Conservation (phyloP, 139 green algal genomes). For the Picochlorum sp. region DNA sequence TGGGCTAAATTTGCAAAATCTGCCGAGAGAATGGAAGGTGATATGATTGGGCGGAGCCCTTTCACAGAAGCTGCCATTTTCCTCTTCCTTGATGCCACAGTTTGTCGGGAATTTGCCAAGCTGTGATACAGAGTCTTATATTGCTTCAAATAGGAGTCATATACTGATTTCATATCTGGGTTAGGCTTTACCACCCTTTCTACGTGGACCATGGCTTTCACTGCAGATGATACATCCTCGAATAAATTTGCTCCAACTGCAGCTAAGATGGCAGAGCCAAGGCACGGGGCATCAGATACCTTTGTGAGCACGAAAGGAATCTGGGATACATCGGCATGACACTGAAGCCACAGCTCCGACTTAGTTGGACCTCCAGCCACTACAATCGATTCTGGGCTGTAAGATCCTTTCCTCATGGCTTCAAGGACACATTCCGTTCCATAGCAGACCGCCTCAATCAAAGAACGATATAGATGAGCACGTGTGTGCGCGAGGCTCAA, state of each 20-base stretch:
- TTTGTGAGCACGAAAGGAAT: conserved; percentile 61
- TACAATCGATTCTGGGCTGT: conserved; percentile 35
- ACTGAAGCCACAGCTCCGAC: conserved; percentile 61
- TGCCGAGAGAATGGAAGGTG: conserved; percentile 56
- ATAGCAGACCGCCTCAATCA: conserved; percentile 61
- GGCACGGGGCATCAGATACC: conserved; percentile 50
- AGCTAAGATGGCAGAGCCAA: conserved; percentile 68
- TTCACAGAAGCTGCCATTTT: not conserved
- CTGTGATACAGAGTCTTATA: conserved; percentile 60
- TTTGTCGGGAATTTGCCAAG: conserved; percentile 32
- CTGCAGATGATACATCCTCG: conserved; percentile 31
- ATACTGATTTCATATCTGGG: conserved; percentile 26
- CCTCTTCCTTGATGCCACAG: not conserved
- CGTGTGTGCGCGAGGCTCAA: conserved; percentile 60
- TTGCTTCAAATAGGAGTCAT: conserved; percentile 30
- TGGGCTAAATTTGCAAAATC: conserved; percentile 73
- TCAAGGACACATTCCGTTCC: conserved; percentile 63
- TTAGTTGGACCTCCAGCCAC: conserved; percentile 50
- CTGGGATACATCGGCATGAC: conserved; percentile 61
- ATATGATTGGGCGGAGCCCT: conserved; percentile 36
- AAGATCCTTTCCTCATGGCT: conserved; percentile 48
- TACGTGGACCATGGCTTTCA: conserved; percentile 48
- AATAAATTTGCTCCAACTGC: conserved; percentile 46
- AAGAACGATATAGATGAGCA: conserved; percentile 61
- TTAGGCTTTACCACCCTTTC: conserved; percentile 40